Evolutionary conservation across 2,329 filamentous ascomycete genomes (phyloP), one percentile per base, ranked within the genome.

Genomic region (Xylaria sp.): DNA sequence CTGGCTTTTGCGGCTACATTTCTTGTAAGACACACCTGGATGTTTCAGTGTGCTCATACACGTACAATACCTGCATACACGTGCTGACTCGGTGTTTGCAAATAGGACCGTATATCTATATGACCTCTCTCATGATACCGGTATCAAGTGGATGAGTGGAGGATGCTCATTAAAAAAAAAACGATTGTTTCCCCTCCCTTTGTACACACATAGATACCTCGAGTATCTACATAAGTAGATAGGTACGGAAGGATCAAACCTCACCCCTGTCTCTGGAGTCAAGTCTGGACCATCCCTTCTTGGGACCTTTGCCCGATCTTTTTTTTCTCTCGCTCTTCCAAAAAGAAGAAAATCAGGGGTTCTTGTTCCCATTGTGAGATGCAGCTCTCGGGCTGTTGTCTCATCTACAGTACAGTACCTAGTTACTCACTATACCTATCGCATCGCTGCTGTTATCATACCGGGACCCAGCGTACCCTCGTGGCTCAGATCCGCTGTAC

Each of bases 161-260:
- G 11, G 39, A 14, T 42, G 39, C 39, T 42, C 39, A 42, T 42
- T 42, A 14, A 3, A 42, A 42, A 42, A 42, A 42, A 42, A 42
- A 5, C 12, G 39, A 42, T 17, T 42, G 39, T 42, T 42, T 42
- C 34, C 12, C 11, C 39, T 42, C 39, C 39, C 39, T 42, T 42
- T 58, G 17, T 53, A 39, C 19, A 53, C 17, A 45, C 27, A 9
- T 57, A 48, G 17, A 45, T 27, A 47, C 19, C 24, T 60, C 54
- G 47, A 59, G 51, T 55, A 42, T n/a, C 42, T 47, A 47, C 14
- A 6, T 47, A 47, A 3, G 19, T 27, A 27, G 24, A 27, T 27
- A 47, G 14, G 2, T 21, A 51, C 21, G 30, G 55, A 64, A 69
- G 67, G 64, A 69, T 69, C 64, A 53, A 63, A 67, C 59, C 21